Base-by-base conservation (phyloP, 1,284 basidiomycete species). In the Xerocomus cyaneibrunnescens region DNA sequence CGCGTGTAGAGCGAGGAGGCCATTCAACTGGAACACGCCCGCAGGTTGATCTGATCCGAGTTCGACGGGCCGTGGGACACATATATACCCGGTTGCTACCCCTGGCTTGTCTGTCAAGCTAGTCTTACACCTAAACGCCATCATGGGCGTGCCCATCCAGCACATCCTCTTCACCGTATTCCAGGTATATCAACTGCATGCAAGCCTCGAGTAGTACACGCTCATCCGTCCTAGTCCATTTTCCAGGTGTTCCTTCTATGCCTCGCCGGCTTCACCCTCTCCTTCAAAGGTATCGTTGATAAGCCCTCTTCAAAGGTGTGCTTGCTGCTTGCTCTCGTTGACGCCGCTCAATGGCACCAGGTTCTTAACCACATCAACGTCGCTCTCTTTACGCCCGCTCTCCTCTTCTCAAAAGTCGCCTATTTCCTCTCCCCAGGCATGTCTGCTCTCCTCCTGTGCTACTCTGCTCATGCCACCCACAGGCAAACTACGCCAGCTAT, bases 391-490 rank as follows among this genome's bases (percentile, higher is more conserved):
- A 98, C 94, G 0, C 94, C 94, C 0, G 89, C 90, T 0, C 81
- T 98, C 17, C 77, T 97, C 23, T 97, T 97, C 72, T 93, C 91
- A 32, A 98, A 97, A 75, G 94, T 96, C 21, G 89, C 93, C 0
- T 90, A 91, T 69, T 87, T 84, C 68, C 70, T 89, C 22, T 81
- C 85, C 0, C 87, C 87, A 66, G 80, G 86, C 79, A 60, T 27
- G 77, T 62, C 17, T 25, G 5, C 27, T 6, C 6, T 21, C 38
- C 31, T 16, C 1, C 31, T 3, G 5, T 28, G 1, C 9, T 17
- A 5, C 21, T 7, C 21, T 21, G 12, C 51, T 63, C n/a, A 51
- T 45, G 5, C 7, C 12, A 0, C 31, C 32, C 3, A 17, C 72
- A 77, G 85, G 80, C 35, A 94, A 95, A 74, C 74, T 96, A 12